Base-by-base conservation (phyloP, 2,329 filamentous ascomycete genomes). In the Aspergillus latus region DNA sequence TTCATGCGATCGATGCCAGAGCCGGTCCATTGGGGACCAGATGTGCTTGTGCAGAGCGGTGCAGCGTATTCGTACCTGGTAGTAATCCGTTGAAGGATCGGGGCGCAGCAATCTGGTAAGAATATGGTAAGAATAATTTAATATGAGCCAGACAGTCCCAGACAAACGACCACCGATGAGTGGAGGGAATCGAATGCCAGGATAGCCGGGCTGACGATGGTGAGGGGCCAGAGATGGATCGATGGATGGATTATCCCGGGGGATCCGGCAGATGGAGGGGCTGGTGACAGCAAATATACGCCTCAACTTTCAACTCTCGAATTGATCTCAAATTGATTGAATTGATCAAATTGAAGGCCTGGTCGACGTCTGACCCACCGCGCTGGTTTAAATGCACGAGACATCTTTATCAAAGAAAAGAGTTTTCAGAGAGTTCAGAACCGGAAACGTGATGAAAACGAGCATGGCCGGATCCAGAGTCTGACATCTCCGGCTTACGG, bases 61-160 rank as follows among this genome's bases (percentile, higher is more conserved):
- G 47, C 47, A 49, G 47, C 26, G 47, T 49, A 45, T 45, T 45
- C 43, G 43, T 30, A 45, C 43, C 43, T 45, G 43, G 16, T 10
- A n/a, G 13, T 26, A 45, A 5, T 5, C n/a, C n/a, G 16, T 16
- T 44, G 42, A 44, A n/a, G 28, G 28, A 45, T 45, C 30, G 43
- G 47, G 47, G 49, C 16, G 54, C 36, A 39, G 47, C 30, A 39
- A 36, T 40, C 36, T 39, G 26, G 44, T 57, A 28, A 53, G 49
- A 56, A 43, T 45, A 37, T 49, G 43, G 21, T 21, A 21, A 54
- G 7, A 21, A 29, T 13, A 15, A 13, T 32, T 32, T 45, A 37
- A 37, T 37, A n/a, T 42, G n/a, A 21, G 21, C 15, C n/a, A 39
- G 13, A 6, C n/a, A 21, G 13, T 5, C 39, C n/a, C 16, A 42